Conservation (phyloP, 148 eudicot genomes). For the Agrostemma githago region DNA sequence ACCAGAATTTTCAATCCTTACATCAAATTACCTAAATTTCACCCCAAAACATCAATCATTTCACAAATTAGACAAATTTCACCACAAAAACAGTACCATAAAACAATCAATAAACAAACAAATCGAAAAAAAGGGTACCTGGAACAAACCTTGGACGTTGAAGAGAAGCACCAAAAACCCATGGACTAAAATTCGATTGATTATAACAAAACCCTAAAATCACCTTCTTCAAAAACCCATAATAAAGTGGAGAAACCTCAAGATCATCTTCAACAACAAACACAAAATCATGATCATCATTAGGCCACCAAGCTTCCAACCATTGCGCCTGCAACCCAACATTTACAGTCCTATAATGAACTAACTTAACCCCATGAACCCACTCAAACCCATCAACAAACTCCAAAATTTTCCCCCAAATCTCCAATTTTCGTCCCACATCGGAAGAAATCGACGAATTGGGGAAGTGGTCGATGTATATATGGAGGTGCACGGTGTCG, state of each 20-base stretch:
- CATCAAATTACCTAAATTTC: not conserved
- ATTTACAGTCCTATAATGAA: constrained; percentile 73
- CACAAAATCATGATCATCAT: constrained; percentile 71
- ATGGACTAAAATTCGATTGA: constrained; percentile 57
- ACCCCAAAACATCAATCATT: not conserved
- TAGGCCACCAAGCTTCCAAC: constrained; percentile 98
- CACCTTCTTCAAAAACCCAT: constrained; percentile 53
- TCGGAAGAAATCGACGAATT: not conserved
- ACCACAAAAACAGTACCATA: not conserved
- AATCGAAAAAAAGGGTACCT: constrained; percentile 42
- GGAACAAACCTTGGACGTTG: constrained; percentile 98
- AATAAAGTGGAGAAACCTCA: constrained; percentile 76
- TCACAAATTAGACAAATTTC: not conserved
- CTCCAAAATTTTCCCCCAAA: constrained; percentile 19
- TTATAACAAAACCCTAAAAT: constrained; percentile 63
- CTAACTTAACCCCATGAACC: constrained; percentile 58
- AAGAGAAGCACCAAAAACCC: constrained; percentile 76
- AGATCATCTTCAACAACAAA: constrained; percentile 96
- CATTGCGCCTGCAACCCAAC: constrained; percentile 94
- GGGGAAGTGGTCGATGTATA: constrained; percentile 67
- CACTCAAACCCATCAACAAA: constrained; percentile 73
- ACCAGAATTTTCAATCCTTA: no score
- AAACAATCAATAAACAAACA: constrained; percentile 2
- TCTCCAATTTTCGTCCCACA: constrained; percentile 37
- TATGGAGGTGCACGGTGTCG: constrained; percentile 63